Base-by-base conservation (phyloP, 768 basidiomycete genomes). In the Russula ochroleuca region DNA sequence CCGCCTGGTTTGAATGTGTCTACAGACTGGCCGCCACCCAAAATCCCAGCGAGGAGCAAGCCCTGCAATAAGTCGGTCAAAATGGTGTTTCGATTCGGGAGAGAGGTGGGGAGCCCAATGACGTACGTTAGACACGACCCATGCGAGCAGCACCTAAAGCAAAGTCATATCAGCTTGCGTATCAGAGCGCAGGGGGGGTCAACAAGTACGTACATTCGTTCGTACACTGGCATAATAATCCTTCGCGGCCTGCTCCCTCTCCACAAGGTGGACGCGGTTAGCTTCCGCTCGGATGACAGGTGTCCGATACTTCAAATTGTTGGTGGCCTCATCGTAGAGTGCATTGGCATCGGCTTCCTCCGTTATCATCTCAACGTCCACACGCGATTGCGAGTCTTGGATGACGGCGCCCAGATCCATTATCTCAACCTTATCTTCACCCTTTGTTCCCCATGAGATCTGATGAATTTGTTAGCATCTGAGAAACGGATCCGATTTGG, bases 361-460 rank as follows among this genome's bases (percentile, higher is more conserved):
- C 0, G 89, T 85, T 25, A 88, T 81, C 74, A 95, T 83, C 73
- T 94, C 90, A 55, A 96, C 86, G 71, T 94, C 92, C 50, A 96
- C 93, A 68, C 90, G 85, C 15, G 85, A 86, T 69, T 88, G 79
- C 31, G 83, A 85, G 70, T 94, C 87, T 71, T 92, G 90, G 43
- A 85, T 83, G 52, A 94, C 90, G 8, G 85, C 85, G 11, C 93
- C 93, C 19, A 97, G 84, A 71, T 96, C 93, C 0, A 82, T 81
- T 57, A 6, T 28, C 14, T 89, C 86, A 0, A 83, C 80, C 3
- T 80, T 76, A 10, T 82, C 82, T 67, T 93, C 90, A 75, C 93
- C 90, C 74, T 98, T 98, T n/a, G 94, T 98, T 6, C 94, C 94
- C 94, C 94, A 92, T 28, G 92, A 92, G 48, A 92, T 91, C 88